Conservation (phyloP, 768 basidiomycete species). For the Lactarius trivialis region DNA sequence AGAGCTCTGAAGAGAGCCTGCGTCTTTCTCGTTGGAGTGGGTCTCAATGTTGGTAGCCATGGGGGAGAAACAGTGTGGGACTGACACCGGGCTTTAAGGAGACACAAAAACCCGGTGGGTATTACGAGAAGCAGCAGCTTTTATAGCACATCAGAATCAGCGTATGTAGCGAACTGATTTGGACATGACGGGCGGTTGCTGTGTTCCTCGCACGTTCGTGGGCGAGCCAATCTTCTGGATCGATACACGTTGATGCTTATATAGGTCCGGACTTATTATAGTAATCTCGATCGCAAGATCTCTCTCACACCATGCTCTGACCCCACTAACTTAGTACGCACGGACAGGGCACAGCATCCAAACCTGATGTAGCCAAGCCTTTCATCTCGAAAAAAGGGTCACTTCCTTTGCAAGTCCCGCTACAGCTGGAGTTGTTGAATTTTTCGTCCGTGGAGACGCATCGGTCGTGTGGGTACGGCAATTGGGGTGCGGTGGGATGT, state of each 20-base stretch:
- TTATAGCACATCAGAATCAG: slow-evolving; percentile 5
- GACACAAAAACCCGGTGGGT: background rate
- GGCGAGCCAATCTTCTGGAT: background rate
- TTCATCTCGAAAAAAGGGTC: background rate
- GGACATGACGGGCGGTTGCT: background rate
- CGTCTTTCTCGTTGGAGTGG: slow-evolving; percentile 8
- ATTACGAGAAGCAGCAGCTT: background rate
- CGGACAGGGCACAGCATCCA: background rate
- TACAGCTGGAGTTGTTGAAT: background rate
- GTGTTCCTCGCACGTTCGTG: slow-evolving; percentile 20
- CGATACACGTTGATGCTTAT: too few relatives aligned
- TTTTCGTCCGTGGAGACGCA: background rate
- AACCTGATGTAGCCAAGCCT: background rate
- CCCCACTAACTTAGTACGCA: too few relatives aligned
- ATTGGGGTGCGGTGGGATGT: too few relatives aligned
- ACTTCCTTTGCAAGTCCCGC: background rate
- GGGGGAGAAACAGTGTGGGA: too few relatives aligned
- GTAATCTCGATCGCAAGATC: background rate
- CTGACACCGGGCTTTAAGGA: background rate
- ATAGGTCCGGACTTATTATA: too few relatives aligned
- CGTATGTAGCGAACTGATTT: background rate
- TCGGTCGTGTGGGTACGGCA: background rate
- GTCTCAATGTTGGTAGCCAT: slow-evolving; percentile 11
- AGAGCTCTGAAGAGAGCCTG: slow-evolving; percentile 4
- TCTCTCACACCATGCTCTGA: background rate